A percentile compares a stretch with the other conserved stretches of the same genome.
phyloP scores from a whole-genome alignment of 805 yeast genomes.

The Nakazawaea ernobii region DNA sequence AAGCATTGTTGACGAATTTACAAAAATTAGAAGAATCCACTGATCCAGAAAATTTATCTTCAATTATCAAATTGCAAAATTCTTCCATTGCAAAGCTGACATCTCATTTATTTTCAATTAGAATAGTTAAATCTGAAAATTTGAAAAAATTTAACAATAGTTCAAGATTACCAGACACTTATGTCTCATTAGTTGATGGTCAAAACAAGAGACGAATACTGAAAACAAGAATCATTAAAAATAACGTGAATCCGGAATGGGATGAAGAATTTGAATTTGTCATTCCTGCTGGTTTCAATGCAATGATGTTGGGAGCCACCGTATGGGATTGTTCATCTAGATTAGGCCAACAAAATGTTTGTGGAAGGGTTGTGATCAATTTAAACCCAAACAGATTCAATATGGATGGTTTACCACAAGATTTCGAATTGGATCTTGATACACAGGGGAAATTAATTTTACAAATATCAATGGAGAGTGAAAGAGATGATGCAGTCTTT shows the following conservation, averaged over 20 bases:
- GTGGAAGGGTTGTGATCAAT: slow-evolving; percentile 58
- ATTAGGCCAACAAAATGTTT: slow-evolving; percentile 49
- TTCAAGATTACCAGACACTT: slow-evolving; percentile 44
- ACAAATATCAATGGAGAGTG: slow-evolving; percentile 72
- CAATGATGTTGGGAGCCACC: slow-evolving; percentile 46
- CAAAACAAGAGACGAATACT: slow-evolving; percentile 50
- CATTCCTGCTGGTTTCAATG: slow-evolving; percentile 27
- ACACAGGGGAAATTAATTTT: slow-evolving; percentile 64
- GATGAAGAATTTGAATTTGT: slow-evolving; percentile 72
- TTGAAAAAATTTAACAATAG: slow-evolving; percentile 41
- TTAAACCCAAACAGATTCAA: slow-evolving; percentile 56
- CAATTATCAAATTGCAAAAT: neutral
- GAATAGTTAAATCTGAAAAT: slow-evolving; percentile 59
- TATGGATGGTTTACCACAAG: slow-evolving; percentile 65
- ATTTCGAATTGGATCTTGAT: slow-evolving; percentile 52
- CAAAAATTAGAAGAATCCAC: slow-evolving; percentile 48
- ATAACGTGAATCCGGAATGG: slow-evolving; percentile 72
- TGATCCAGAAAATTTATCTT: slow-evolving; percentile 41
- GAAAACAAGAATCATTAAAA: slow-evolving; percentile 59
- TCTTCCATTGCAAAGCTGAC: slow-evolving; percentile 12
- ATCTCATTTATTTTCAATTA: slow-evolving; percentile 56
- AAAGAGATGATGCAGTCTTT: slow-evolving; percentile 73
- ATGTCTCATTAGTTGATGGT: slow-evolving; percentile 59
- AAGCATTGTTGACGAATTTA: slow-evolving; percentile 42
- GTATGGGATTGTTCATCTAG: slow-evolving; percentile 62